phyloP scores from a whole-genome alignment of 495 filamentous ascomycete genomes.

The Rhypophila decipiens region DNA sequence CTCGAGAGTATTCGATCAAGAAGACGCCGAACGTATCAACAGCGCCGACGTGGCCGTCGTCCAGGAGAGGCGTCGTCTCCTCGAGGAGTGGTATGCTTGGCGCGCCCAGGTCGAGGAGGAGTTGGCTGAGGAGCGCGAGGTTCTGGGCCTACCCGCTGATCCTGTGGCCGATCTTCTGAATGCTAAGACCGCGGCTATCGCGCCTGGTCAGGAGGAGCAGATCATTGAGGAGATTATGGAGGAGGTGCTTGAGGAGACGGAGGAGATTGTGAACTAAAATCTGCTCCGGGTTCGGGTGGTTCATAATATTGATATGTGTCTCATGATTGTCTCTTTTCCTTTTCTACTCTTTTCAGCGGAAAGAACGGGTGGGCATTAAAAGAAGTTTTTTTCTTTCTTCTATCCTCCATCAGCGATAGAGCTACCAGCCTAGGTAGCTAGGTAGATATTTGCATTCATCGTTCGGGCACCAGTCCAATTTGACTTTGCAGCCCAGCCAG shows the following conservation, averaged over 20 bases:
- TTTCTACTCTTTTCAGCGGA: too few relatives aligned
- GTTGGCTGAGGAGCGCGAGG: conserved; percentile 62
- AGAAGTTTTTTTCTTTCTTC: too few relatives aligned
- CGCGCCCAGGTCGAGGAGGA: conserved; percentile 67
- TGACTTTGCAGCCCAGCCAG: too few relatives aligned
- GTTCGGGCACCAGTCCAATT: too few relatives aligned
- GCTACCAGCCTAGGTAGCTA: too few relatives aligned
- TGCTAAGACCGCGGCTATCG: conserved; percentile 35
- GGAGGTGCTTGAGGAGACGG: conserved; percentile 88
- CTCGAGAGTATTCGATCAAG: conserved; percentile 87
- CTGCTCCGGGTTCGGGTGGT: too few relatives aligned
- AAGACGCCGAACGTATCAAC: conserved; percentile 85
- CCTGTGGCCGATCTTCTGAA: conserved; percentile 52
- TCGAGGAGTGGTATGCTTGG: conserved; percentile 91
- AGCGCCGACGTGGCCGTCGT: conserved; percentile 90
- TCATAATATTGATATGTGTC: too few relatives aligned
- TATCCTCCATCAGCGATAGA: too few relatives aligned
- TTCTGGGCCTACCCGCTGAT: conserved; percentile 58
- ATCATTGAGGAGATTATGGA: conserved; percentile 86
- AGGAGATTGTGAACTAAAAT: conserved; percentile 56
- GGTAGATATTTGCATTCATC: too few relatives aligned
- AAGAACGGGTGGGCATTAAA: too few relatives aligned
- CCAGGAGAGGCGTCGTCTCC: conserved; percentile 71
- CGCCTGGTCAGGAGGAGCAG: conserved; percentile 56
- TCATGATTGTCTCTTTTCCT: too few relatives aligned